phyloP scores from a whole-genome alignment of 768 basidiomycete genomes.

The Collybiopsis luxurians region DNA sequence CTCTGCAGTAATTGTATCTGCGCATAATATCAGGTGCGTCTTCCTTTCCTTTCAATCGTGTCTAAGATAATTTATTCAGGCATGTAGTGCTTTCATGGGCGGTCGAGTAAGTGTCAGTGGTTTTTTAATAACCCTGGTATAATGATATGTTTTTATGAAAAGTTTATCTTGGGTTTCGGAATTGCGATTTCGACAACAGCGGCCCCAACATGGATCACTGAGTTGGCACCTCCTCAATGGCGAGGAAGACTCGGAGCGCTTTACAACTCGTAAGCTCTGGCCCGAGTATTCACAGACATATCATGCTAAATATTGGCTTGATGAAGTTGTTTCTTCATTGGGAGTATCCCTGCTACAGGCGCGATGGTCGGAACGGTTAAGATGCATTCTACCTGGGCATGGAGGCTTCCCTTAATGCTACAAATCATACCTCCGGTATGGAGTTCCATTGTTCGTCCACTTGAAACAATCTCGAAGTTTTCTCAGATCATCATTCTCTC shows the following conservation, averaged over 20 bases:
- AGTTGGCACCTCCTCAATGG: conserved; percentile 23
- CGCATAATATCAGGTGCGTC: conserved; percentile 26
- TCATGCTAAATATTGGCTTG: conserved; percentile 33
- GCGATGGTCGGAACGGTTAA: conserved; percentile 33
- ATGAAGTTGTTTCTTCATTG: conserved; percentile 16
- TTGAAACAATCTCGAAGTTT: too few species aligned
- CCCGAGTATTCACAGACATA: conserved; percentile 19
- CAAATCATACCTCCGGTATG: conserved; percentile 32
- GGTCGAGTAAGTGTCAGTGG: conserved; percentile 15
- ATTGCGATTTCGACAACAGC: conserved; percentile 44
- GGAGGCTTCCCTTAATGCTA: conserved; percentile 58
- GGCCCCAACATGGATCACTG: conserved; percentile 47
- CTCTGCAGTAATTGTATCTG: conserved; percentile 19
- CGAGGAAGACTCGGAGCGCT: conserved; percentile 42
- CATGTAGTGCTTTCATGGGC: conserved; percentile 18
- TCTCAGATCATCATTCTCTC: conserved; percentile 32
- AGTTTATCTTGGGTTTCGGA: conserved; percentile 44
- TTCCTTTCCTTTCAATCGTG: too few species aligned
- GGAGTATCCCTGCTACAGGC: conserved; percentile 21
- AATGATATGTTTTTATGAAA: not conserved
- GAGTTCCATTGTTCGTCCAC: not conserved
- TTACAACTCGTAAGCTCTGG: conserved; percentile 32
- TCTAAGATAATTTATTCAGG: too few species aligned
- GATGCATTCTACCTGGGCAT: conserved; percentile 50
- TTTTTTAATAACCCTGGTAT: too few species aligned